A percentile compares a stretch with the other conserved stretches of the same genome.
These are phyloP conservation scores for Eucalyptus coolabah DNA, from an alignment of 345 rosid species.

Conservation along the genomic window DNA sequence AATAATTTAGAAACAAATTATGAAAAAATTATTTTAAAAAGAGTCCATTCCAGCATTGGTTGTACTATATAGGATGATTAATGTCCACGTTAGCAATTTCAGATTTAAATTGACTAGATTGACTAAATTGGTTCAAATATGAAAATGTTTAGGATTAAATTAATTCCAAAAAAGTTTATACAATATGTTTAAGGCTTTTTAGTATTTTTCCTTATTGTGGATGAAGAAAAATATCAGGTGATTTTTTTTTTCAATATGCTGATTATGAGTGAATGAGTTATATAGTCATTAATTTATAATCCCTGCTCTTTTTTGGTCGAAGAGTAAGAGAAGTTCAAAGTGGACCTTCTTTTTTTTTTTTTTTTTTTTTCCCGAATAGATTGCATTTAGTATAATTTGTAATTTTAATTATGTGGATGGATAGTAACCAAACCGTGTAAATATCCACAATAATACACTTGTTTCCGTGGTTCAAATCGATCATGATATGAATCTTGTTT, in stretches of 20 bases:
- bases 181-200: too few species aligned
- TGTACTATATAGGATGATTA: too few species aligned
- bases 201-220: not conserved
- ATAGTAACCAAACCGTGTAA: not conserved
- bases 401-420: not conserved
- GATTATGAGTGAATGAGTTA: not conserved
- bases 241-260: not conserved
- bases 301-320: not conserved
- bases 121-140: not conserved
- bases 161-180: too few species aligned
- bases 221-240: not conserved
- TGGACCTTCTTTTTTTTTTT: not conserved
- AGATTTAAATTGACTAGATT: accelerated
- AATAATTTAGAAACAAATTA: too few species aligned
- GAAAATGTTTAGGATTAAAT: not conserved
- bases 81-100: not conserved
- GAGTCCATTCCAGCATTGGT: too few species aligned
- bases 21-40: not conserved
- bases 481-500: not conserved
- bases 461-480: not conserved
- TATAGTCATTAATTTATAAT: not conserved
- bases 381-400: not conserved
- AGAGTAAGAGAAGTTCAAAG: not conserved
- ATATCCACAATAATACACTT: not conserved
- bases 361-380: not conserved